Evolutionary conservation across 208 protist genomes (phyloP), one percentile per base, ranked within the genome.

Genomic region (Leishmania arabica): DNA sequence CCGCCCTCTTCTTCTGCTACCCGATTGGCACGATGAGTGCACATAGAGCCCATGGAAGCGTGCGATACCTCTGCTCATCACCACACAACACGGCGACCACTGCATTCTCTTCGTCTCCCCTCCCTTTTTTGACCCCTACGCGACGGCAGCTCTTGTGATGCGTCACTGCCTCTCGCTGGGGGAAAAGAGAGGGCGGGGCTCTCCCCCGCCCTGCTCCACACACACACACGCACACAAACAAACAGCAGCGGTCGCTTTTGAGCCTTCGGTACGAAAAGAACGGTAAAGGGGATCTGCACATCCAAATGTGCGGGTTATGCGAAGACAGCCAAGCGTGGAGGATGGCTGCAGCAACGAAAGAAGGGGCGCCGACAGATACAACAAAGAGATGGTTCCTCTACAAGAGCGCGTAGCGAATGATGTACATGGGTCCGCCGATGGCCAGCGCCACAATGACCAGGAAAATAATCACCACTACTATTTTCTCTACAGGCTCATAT

Each of bases 401-500:
- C 42, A 65, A 86, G 45, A 86, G 24, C 1, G 62, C 65, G 45
- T 85, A 83, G 45, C 49, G 71, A 34, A 85, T 31, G 40, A 88
- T 76, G 65, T 86, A 89, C 0, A 86, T 64, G 49, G 86, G 81
- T 4, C 86, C 66, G 24, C 71, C 79, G 58, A 92, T 71, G 6
- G 86, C 27, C 45, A 90, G 42, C 54, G 78, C 51, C 3, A 87
- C 47, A 58, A 90, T 42, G n/a, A 89, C 34, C 24, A 89, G 69
- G 21, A 80, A 83, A 21, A 87, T 75, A n/a, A 79, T 45, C 3
- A 90, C 1, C 65, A 88, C 77, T 40, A 79, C 70, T 27, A 90
- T 75, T 64, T 88, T 87, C 70, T 97, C 93, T 37, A 60, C 79
- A n/a, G 88, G 88, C 54, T 92, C 87, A 76, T 95, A 71, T 15